A percentile compares a stretch with the other conserved stretches of the same genome.
phyloP scores from a whole-genome alignment of 2,329 filamentous ascomycete species.

The Venturia carpophila region DNA sequence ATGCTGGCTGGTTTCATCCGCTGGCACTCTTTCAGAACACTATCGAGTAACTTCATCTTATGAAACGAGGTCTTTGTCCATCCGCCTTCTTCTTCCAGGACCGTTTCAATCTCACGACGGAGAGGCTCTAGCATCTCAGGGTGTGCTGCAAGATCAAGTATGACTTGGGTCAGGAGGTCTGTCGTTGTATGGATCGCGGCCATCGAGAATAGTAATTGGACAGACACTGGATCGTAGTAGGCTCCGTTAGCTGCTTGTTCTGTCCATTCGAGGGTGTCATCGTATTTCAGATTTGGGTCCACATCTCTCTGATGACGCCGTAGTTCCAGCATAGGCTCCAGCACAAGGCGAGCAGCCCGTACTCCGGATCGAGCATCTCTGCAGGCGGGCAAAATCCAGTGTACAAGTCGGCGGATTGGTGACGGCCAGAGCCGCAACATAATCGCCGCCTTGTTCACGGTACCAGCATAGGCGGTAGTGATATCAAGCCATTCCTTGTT shows the following conservation, averaged over 20 bases:
- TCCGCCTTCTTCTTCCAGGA: slow-evolving; percentile 23
- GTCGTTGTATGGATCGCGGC: slow-evolving; percentile 25
- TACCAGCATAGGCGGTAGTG: too few species aligned
- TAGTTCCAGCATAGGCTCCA: too few species aligned
- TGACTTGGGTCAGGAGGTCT: slow-evolving; percentile 23
- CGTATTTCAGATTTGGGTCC: too few species aligned
- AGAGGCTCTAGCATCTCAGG: slow-evolving; percentile 25
- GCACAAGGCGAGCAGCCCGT: too few species aligned
- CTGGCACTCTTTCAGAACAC: slow-evolving; percentile 30
- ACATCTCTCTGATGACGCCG: too few species aligned
- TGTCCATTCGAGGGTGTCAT: slow-evolving; percentile 38
- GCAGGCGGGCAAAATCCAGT: too few species aligned
- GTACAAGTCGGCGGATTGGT: too few species aligned
- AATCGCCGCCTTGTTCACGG: too few species aligned
- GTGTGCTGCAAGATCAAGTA: slow-evolving; percentile 23
- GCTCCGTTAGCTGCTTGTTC: slow-evolving; percentile 23
- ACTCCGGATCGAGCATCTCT: too few species aligned
- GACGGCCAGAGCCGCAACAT: too few species aligned
- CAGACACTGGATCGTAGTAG: background rate
- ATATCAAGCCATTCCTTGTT: too few species aligned
- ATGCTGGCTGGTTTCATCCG: slow-evolving; percentile 22
- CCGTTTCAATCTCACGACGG: slow-evolving; percentile 25
- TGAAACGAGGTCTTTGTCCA: slow-evolving; percentile 27
- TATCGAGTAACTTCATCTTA: slow-evolving; percentile 29
- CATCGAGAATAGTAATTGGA: slow-evolving; percentile 21